phyloP scores from a whole-genome alignment of 2,329 filamentous ascomycete genomes.

The Onygenales sp. region DNA sequence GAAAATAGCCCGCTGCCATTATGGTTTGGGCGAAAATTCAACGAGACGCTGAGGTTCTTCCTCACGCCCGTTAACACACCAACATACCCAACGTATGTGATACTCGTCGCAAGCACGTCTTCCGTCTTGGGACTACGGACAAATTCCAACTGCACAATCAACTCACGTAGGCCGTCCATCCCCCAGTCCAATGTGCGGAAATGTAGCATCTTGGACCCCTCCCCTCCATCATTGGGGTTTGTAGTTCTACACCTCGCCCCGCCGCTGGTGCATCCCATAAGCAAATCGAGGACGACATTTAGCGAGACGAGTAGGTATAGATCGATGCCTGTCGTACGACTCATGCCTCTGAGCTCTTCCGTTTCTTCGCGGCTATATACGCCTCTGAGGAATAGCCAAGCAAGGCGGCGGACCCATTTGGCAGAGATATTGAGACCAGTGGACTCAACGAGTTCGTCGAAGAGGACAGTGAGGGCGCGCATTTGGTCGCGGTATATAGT shows the following conservation, averaged over 20 bases:
- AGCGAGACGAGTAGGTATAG: constrained; percentile 53
- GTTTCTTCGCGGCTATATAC: constrained; percentile 49
- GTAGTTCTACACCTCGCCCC: constrained; percentile 23
- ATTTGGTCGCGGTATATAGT: constrained; percentile 37
- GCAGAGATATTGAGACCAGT: constrained; percentile 19
- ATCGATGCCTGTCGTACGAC: constrained; percentile 40
- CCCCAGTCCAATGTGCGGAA: constrained; percentile 44
- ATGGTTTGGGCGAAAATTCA: constrained; percentile 38
- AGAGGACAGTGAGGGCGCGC: constrained; percentile 37
- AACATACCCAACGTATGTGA: constrained; percentile 43
- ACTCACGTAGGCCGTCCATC: constrained; percentile 41
- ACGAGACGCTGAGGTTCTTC: constrained; percentile 36
- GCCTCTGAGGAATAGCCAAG: constrained; percentile 40
- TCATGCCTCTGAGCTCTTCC: constrained; percentile 52
- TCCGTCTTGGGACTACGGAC: constrained; percentile 25
- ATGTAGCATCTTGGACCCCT: constrained; percentile 23
- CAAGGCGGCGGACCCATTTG: constrained; percentile 25
- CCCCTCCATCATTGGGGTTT: constrained; percentile 6
- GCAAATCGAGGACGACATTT: constrained; percentile 53
- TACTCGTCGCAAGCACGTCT: constrained; percentile 34
- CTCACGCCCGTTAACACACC: constrained; percentile 42
- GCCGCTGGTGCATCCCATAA: constrained; percentile 58
- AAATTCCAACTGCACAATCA: constrained; percentile 46
- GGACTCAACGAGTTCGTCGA: constrained; percentile 40
- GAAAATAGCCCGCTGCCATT: constrained; percentile 12